These are phyloP conservation scores for Erythrophleum ivorense DNA, from an alignment of 331 rosid genomes.

Conservation along the genomic window DNA sequence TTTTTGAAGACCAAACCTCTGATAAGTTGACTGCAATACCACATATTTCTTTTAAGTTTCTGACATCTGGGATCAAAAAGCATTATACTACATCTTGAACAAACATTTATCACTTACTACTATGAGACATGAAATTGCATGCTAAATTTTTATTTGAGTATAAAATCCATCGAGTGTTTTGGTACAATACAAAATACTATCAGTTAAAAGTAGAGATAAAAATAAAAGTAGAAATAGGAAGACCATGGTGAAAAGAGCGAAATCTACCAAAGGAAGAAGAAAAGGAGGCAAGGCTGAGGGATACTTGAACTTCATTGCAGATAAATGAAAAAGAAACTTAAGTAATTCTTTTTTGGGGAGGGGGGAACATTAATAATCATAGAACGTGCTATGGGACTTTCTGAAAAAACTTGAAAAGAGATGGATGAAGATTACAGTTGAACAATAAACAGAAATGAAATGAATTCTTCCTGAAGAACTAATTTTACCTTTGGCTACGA, in stretches of 20 bases:
- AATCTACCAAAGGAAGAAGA: conserved; percentile 22
- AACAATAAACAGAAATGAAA: conserved; percentile 16
- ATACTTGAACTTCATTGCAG: neutral
- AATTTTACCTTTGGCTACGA: conserved; percentile 75
- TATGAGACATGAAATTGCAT: conserved; percentile 28
- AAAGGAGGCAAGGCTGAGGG: neutral
- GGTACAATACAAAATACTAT: neutral
- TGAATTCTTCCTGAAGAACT: conserved; percentile 13
- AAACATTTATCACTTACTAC: neutral
- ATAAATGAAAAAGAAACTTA: conserved; percentile 1
- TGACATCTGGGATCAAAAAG: neutral
- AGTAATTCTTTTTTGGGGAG: neutral
- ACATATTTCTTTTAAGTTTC: conserved; percentile 23
- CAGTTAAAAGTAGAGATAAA: neutral
- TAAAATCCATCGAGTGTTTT: conserved; percentile 17
- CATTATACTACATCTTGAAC: neutral
- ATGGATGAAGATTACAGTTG: conserved; percentile 3
- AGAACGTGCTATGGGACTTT: conserved; percentile 16
- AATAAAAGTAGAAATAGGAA: neutral
- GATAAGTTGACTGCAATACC: conserved; percentile 71
- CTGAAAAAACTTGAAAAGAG: conserved; percentile 9
- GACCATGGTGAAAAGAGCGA: conserved; percentile 21
- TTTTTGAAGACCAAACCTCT: conserved; percentile 94
- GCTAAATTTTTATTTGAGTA: no score
- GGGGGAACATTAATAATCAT: conserved; percentile 23